These are phyloP conservation scores for Trypethelium eluteriae DNA, from an alignment of 495 filamentous ascomycete genomes.

Conservation along the genomic window DNA sequence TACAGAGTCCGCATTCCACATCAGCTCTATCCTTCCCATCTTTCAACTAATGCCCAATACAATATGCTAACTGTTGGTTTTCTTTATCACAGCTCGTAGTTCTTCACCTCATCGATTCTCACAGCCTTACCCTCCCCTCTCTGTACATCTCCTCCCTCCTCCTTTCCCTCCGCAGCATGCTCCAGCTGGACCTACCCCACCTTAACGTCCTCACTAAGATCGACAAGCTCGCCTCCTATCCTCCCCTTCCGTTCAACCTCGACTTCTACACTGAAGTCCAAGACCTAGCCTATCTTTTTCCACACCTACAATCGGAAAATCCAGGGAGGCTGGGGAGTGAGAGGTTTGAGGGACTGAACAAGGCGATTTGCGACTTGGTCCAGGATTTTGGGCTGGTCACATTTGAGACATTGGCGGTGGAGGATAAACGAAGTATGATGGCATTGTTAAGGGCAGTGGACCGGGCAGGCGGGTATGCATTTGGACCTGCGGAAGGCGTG, in stretches of 20 bases:
- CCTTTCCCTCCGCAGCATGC: conserved; percentile 88
- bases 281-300: conserved; percentile 75
- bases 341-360: conserved; percentile 77
- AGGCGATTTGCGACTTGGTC: conserved; percentile 76
- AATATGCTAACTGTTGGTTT: conserved; percentile 1
- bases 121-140: conserved; percentile 81
- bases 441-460: conserved; percentile 78
- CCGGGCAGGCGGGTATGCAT: conserved; percentile 84
- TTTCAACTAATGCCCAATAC: conserved; percentile 19
- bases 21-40: conserved; percentile 2
- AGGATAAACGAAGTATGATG: conserved; percentile 96
- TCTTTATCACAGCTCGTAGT: conserved; percentile 62
- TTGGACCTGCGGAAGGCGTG: conserved; percentile 81
- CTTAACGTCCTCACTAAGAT: conserved; percentile 96
- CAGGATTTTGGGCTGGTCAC: conserved; percentile 80
- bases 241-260: conserved; percentile 80
- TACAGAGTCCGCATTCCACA: conserved; percentile 62
- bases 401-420: conserved; percentile 90
- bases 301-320: conserved; percentile 55
- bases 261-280: conserved; percentile 98
- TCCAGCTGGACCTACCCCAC: conserved; percentile 92
- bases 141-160: conserved; percentile 91
- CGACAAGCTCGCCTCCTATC: conserved; percentile 76
- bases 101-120: conserved; percentile 83
- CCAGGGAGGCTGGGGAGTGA: conserved; percentile 6